phyloP scores from a whole-genome alignment of 2,329 filamentous ascomycete species.

The Ceratocystis variospora region DNA sequence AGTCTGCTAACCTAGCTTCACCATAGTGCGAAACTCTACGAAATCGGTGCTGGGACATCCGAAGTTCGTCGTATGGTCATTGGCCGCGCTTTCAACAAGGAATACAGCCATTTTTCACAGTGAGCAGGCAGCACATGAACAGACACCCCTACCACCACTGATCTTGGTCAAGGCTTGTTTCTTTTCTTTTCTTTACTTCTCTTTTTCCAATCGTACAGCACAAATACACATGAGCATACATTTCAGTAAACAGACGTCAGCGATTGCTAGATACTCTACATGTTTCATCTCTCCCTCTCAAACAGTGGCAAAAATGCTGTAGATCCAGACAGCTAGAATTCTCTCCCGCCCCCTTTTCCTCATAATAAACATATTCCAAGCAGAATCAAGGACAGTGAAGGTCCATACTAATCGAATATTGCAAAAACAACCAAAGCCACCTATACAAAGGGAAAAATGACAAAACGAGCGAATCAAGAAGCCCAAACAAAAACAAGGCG shows the following conservation, averaged over 20 bases:
- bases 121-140: neutral
- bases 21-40: slow-evolving; percentile 60
- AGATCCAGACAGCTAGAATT: neutral
- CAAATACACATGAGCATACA: neutral
- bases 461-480: neutral
- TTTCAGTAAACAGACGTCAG: neutral
- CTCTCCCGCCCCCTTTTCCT: neutral
- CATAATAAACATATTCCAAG: no score
- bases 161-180: neutral
- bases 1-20: slow-evolving; percentile 23
- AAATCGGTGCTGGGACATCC: slow-evolving; percentile 92
- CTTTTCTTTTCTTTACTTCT: neutral
- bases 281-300: neutral
- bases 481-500: neutral
- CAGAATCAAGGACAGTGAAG: no score
- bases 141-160: neutral
- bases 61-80: slow-evolving; percentile 93
- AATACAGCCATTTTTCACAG: slow-evolving; percentile 41
- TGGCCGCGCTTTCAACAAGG: slow-evolving; percentile 78
- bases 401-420: no score
- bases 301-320: neutral
- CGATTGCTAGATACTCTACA: neutral
- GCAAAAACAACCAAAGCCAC: neutral
- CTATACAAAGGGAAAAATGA: neutral
- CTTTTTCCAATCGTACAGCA: neutral